Percentiles rank a stretch among this genome's conserved stretches.
Evolutionary conservation across 2,329 filamentous ascomycete genomes (phyloP).

Genomic region (Xylariaceae sp.): DNA sequence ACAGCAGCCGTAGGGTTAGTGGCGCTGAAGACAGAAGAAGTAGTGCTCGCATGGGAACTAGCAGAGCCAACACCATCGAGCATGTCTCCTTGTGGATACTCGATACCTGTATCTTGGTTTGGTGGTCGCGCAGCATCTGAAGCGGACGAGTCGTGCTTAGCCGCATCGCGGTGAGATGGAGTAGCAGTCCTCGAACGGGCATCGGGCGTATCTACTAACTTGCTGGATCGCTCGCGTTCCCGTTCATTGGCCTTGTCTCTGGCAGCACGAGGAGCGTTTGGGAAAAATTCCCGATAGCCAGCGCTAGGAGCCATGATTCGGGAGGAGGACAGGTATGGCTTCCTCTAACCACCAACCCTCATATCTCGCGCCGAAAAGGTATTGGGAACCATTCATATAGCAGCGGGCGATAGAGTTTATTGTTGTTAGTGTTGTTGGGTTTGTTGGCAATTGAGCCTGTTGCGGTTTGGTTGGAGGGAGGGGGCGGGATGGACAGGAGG

Average conservation of each 20-base stretch:
- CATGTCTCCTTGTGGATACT: slow-evolving; percentile 67
- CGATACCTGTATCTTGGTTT: slow-evolving; percentile 57
- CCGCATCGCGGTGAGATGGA: slow-evolving; percentile 44
- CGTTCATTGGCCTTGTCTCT: slow-evolving; percentile 65
- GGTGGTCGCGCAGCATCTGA: slow-evolving; percentile 46
- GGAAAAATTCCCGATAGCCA: slow-evolving; percentile 87
- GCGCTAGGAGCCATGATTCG: slow-evolving; percentile 76
- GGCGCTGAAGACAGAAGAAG: slow-evolving; percentile 73
- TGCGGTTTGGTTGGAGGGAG: slow-evolving; percentile 22
- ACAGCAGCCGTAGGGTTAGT: slow-evolving; percentile 50
- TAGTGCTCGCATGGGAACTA: slow-evolving; percentile 73
- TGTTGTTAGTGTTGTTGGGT: slow-evolving; percentile 7
- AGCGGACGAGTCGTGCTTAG: slow-evolving; percentile 43
- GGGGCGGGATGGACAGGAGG: slow-evolving; percentile 18
- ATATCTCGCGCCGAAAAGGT: slow-evolving; percentile 51
- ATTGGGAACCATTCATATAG: slow-evolving; percentile 47
- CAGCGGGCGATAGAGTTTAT: slow-evolving; percentile 15
- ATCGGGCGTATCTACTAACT: slow-evolving; percentile 37
- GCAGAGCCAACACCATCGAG: slow-evolving; percentile 74
- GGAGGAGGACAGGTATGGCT: slow-evolving; percentile 57
- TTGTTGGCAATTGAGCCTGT: slow-evolving; percentile 30
- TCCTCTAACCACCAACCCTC: slow-evolving; percentile 61
- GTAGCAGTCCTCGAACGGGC: slow-evolving; percentile 36
- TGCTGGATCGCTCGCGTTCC: slow-evolving; percentile 62
- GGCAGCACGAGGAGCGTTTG: slow-evolving; percentile 72